A percentile compares a stretch with the other conserved stretches of the same genome.
phyloP scores from a whole-genome alignment of 2,329 filamentous ascomycete genomes.

The Biscogniauxia marginata region DNA sequence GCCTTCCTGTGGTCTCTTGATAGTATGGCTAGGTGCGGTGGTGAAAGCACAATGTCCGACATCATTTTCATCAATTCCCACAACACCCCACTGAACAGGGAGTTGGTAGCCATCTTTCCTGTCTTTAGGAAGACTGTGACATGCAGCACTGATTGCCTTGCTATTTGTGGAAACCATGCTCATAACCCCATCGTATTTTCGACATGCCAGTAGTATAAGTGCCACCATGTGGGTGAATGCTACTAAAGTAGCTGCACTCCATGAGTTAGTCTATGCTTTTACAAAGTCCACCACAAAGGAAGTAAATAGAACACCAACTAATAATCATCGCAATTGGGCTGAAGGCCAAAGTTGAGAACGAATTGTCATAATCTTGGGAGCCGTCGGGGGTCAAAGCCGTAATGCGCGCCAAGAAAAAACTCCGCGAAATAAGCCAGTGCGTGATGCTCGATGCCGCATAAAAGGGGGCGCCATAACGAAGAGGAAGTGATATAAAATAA shows the following conservation, averaged over 20 bases:
- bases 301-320: slow-evolving; percentile 4
- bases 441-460: slow-evolving; percentile 35
- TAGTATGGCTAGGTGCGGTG: slow-evolving; percentile 13
- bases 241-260: slow-evolving; percentile 13
- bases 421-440: slow-evolving; percentile 50
- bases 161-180: slow-evolving; percentile 33
- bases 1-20: slow-evolving; percentile 10
- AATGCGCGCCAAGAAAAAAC: slow-evolving; percentile 42
- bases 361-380: slow-evolving; percentile 20
- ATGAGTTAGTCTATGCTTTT: too few species aligned
- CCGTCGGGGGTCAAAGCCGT: slow-evolving; percentile 26
- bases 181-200: slow-evolving; percentile 33
- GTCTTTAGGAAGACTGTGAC: slow-evolving; percentile 25
- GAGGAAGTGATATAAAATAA: slow-evolving; percentile 46
- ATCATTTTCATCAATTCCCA: slow-evolving; percentile 17
- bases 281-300: too few species aligned
- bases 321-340: slow-evolving; percentile 31
- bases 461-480: slow-evolving; percentile 42
- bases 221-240: slow-evolving; percentile 9
- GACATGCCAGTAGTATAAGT: slow-evolving; percentile 23
- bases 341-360: slow-evolving; percentile 32
- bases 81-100: slow-evolving; percentile 28
- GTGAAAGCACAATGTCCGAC: slow-evolving; percentile 24
- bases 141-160: slow-evolving; percentile 32
- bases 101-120: slow-evolving; percentile 21